A percentile compares a stretch with the other conserved stretches of the same genome.
Evolutionary conservation across 208 protist genomes (phyloP).

Genomic region (Crithidia brevicula): DNA sequence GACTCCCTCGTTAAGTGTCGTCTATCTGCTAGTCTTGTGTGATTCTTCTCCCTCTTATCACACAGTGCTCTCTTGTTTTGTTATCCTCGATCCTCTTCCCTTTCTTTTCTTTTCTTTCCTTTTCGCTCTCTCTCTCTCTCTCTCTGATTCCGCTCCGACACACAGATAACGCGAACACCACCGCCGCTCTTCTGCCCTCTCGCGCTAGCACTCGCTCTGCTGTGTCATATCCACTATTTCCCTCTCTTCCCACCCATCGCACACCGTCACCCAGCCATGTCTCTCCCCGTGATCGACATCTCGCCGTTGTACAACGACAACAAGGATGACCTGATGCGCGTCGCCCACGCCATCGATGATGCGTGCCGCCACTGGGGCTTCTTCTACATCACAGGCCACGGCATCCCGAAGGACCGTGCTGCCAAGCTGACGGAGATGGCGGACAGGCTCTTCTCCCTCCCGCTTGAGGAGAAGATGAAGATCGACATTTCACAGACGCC

Average conservation of each 20-base stretch:
- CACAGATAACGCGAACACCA: not conserved
- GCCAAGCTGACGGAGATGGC: conserved; percentile 57
- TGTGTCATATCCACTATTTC: not conserved
- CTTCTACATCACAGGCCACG: conserved; percentile 82
- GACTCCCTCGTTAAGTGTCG: too few relatives aligned
- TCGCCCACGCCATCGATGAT: conserved; percentile 66
- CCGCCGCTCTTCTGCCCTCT: not conserved
- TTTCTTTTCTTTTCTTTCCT: not conserved
- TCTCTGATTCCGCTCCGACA: not conserved
- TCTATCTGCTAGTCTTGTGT: too few relatives aligned
- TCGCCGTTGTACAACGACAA: conserved; percentile 57
- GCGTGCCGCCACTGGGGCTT: conserved; percentile 83
- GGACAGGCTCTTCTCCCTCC: conserved; percentile 58
- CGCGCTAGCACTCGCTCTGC: not conserved
- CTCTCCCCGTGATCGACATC: conserved; percentile 79
- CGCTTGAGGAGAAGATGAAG: conserved; percentile 70
- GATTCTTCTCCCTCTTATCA: too few relatives aligned
- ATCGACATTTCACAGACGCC: conserved; percentile 66
- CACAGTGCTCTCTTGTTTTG: too few relatives aligned
- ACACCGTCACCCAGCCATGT: conserved; percentile 10
- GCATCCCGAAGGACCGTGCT: conserved; percentile 48
- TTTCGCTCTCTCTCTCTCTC: not conserved
- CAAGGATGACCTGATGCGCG: conserved; percentile 37
- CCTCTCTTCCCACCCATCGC: not conserved
- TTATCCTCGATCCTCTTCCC: not conserved